Base-by-base conservation (phyloP, 129 eudicot genomes). In the Arctium lappa region DNA sequence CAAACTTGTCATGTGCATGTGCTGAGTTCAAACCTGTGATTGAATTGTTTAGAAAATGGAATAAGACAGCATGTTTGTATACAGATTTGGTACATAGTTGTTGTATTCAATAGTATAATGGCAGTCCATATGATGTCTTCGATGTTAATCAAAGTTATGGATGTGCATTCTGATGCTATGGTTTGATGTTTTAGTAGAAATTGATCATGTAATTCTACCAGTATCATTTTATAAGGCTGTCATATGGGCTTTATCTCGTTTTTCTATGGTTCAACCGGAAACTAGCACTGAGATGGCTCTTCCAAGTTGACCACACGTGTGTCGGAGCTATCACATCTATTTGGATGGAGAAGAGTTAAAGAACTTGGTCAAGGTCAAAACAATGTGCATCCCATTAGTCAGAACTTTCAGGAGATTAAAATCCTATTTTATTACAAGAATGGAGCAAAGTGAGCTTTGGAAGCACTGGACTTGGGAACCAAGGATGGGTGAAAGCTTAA, bases 391-490 rank as follows among this genome's bases (percentile, higher is more conserved):
- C 53, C 92, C 95, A 75, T 88, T 95, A 74, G 71, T 95, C 39
- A 93, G 90, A 86, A 81, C 91, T 68, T 93, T 95, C 66, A 93
- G 88, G 92, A 95, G 99, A 86, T 93, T 93, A 69, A 86, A 89
- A 37, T 84, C 87, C 6, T 91, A 90, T 88, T 95, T 87, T 84
- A 80, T 80, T 63, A 80, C 85, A 75, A 87, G 86, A 83, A 85
- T 91, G 94, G 98, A 89, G 82, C 97, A 84, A 91, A 85, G 89
- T 34, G 93, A 91, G 74, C 88, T 93, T 72, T 80, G 80, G 87
- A 93, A 88, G 89, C 95, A 90, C 83, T 93, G 98, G 99, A 87
- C 87, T 69, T 95, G 99, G 99, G 99, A 95, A 73, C 93, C 99
- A 40, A 88, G 91, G 88, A 95, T 95, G 97, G 89, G 93, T 78